These are phyloP conservation scores for Rhodotorula sp. DNA, from an alignment of 1,284 basidiomycete genomes.

Conservation along the genomic window DNA sequence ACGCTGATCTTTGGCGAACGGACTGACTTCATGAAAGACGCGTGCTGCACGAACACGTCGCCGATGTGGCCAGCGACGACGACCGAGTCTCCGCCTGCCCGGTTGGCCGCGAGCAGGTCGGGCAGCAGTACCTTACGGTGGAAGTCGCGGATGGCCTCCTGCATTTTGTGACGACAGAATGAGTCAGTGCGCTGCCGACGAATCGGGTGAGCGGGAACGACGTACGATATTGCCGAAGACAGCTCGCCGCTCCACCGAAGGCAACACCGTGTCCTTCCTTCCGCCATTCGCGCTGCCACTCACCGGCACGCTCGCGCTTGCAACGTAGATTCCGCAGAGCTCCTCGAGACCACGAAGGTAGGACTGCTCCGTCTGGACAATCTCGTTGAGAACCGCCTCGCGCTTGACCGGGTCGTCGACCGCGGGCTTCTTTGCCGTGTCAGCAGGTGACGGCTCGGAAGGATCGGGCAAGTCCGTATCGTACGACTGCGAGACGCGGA, in stretches of 20 bases:
- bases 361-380: conserved; percentile 81
- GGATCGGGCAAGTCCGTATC: conserved; percentile 4
- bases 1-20: too few relatives aligned
- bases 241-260: conserved; percentile 78
- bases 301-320: conserved; percentile 72
- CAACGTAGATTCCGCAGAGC: conserved; percentile 92
- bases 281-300: conserved; percentile 51
- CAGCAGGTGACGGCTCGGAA: neutral
- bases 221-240: conserved; percentile 80
- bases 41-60: conserved; percentile 82
- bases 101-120: conserved; percentile 63
- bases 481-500: conserved; percentile 19
- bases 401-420: conserved; percentile 48
- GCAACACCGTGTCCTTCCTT: conserved; percentile 76
- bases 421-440: neutral
- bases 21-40: conserved; percentile 80
- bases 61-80: conserved; percentile 79
- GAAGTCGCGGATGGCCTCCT: conserved; percentile 84
- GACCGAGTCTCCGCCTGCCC: conserved; percentile 59
- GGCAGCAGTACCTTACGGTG: conserved; percentile 90
- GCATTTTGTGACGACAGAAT: neutral
- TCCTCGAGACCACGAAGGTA: conserved; percentile 92
- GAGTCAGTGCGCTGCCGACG: conserved; percentile 40
- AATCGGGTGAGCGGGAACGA: conserved; percentile 29
- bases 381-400: conserved; percentile 50